phyloP scores from a whole-genome alignment of 768 basidiomycete genomes.

The Pholiota microspora region DNA sequence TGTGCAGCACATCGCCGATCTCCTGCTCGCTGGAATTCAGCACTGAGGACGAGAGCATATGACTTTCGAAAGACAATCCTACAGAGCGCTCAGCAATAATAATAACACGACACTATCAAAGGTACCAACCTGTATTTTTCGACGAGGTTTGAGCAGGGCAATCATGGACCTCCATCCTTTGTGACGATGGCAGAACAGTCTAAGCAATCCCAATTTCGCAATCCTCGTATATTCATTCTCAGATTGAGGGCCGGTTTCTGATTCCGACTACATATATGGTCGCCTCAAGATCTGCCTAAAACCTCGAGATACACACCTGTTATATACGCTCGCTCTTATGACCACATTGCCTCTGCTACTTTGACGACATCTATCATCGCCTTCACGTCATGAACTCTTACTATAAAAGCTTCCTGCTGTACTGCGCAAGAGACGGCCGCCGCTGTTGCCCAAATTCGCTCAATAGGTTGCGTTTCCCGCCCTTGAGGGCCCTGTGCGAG shows the following conservation, averaged over 20 bases:
- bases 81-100: neutral
- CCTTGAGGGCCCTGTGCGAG: constrained; percentile 51
- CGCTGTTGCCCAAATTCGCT: constrained; percentile 78
- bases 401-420: constrained; percentile 67
- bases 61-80: neutral
- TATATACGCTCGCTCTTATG: neutral
- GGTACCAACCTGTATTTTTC: neutral
- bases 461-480: constrained; percentile 55
- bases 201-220: neutral
- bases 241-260: neutral
- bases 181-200: neutral
- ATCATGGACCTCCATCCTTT: neutral
- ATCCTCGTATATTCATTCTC: neutral
- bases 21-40: neutral
- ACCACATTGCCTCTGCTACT: constrained; percentile 64
- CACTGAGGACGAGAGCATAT: neutral
- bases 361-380: constrained; percentile 73
- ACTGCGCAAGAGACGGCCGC: constrained; percentile 72
- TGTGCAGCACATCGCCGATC: neutral
- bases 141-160: neutral
- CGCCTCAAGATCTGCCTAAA: no score
- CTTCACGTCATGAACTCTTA: constrained; percentile 80
- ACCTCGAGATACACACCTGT: no score
- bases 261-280: neutral
- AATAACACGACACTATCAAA: neutral